Evolutionary conservation across 2,329 filamentous ascomycete species (phyloP).

Genomic region (Arachnomyces sp.): DNA sequence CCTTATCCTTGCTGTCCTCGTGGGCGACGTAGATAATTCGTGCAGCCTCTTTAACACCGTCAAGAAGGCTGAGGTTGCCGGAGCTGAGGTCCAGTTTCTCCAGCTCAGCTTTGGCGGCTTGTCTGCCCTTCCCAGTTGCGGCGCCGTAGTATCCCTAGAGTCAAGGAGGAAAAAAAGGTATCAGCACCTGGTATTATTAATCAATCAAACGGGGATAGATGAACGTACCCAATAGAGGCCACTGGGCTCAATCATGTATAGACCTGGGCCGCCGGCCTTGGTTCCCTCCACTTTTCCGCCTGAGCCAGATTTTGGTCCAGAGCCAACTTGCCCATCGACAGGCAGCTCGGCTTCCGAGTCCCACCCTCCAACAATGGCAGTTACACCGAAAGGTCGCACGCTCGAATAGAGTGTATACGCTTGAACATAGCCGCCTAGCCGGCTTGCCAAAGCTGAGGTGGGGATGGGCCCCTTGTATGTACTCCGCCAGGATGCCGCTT

Average conservation of each 20-base stretch:
- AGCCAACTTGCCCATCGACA: slow-evolving; percentile 85
- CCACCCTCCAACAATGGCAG: slow-evolving; percentile 87
- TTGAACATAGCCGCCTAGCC: slow-evolving; percentile 94
- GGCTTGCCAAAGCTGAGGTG: slow-evolving; percentile 75
- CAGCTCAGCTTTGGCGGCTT: slow-evolving; percentile 94
- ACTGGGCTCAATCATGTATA: slow-evolving; percentile 99
- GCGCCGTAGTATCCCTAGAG: slow-evolving; percentile 85
- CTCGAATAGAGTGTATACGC: slow-evolving; percentile 96
- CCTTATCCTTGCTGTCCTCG: slow-evolving; percentile 99
- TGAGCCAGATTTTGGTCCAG: slow-evolving; percentile 67
- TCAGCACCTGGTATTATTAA: slow-evolving; percentile 15
- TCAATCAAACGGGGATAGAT: not conserved
- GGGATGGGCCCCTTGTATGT: slow-evolving; percentile 94
- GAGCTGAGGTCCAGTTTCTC: slow-evolving; percentile 90
- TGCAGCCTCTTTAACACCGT: slow-evolving; percentile 93
- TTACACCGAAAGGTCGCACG: slow-evolving; percentile 93
- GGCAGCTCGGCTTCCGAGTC: slow-evolving; percentile 79
- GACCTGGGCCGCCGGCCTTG: slow-evolving; percentile 77
- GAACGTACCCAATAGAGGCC: slow-evolving; percentile 76
- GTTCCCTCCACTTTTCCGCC: slow-evolving; percentile 73
- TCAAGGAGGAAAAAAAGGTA: slow-evolving; percentile 6
- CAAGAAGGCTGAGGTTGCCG: slow-evolving; percentile 66
- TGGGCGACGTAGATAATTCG: slow-evolving; percentile 96
- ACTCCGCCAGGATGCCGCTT: slow-evolving; percentile 82
- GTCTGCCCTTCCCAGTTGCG: slow-evolving; percentile 91